Evolutionary conservation across 73 alveolate species (phyloP).

Genomic region (Halteria grandinella): DNA sequence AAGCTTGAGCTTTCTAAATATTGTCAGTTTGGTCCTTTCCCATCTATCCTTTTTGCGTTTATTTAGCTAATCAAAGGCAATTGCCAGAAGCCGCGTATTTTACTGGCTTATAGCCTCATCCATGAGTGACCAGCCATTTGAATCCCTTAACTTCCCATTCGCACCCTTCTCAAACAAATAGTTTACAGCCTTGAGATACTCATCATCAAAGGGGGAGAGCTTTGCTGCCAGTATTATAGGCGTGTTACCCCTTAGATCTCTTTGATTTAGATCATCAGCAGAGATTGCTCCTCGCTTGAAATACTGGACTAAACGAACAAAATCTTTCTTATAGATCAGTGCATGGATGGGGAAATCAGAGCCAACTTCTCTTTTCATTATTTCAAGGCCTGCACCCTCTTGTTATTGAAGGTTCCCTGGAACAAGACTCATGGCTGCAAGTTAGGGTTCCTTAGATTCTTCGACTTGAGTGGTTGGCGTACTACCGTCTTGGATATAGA

Average conservation of each 20-base stretch:
- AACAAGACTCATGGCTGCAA: neutral
- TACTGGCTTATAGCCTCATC: slow-evolving; percentile 82
- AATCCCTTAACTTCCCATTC: slow-evolving; percentile 77
- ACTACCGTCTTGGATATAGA: too few species aligned
- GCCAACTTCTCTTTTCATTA: neutral
- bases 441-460: neutral
- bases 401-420: neutral
- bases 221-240: slow-evolving; percentile 84
- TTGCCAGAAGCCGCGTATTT: slow-evolving; percentile 72
- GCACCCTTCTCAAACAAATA: slow-evolving; percentile 69
- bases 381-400: neutral
- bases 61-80: slow-evolving; percentile 75
- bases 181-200: slow-evolving; percentile 61
- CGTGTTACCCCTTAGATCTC: slow-evolving; percentile 81
- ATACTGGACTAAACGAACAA: neutral
- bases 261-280: slow-evolving; percentile 20
- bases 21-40: slow-evolving; percentile 49
- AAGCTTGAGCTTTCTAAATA: slow-evolving; percentile 47
- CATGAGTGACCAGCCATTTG: slow-evolving; percentile 82
- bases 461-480: neutral
- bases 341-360: slow-evolving; percentile 20
- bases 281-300: slow-evolving; percentile 1
- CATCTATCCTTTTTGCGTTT: slow-evolving; percentile 63
- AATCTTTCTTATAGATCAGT: slow-evolving; percentile 27
- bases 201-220: slow-evolving; percentile 58